Conservation (phyloP, 768 basidiomycete species). For the Boletales sp. region DNA sequence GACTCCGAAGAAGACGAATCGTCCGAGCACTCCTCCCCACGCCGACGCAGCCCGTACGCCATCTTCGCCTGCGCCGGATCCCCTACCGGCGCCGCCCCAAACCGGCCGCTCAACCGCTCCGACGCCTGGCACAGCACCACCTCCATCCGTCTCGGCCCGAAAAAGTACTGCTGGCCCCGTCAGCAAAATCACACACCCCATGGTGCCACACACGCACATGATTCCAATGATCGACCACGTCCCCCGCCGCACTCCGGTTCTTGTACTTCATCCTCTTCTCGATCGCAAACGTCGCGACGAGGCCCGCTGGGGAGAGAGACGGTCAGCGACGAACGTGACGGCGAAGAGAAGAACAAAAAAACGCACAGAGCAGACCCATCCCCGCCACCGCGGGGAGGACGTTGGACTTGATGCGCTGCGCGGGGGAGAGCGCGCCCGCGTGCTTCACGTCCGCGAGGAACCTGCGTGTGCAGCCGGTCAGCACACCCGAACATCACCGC, state of each 20-base stretch:
- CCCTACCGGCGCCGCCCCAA: conserved; percentile 18
- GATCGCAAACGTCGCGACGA: conserved; percentile 13
- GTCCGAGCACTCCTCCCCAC: background rate
- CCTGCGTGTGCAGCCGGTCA: conserved; percentile 18
- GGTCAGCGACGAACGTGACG: too few species aligned
- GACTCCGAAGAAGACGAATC: background rate
- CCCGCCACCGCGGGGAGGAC: conserved; percentile 31
- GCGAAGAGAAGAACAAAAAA: background rate
- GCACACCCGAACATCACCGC: too few species aligned
- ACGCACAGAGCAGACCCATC: conserved; percentile 23
- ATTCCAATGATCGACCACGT: conserved; percentile 49
- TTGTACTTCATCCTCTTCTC: conserved; percentile 29
- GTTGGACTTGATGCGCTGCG: conserved; percentile 32
- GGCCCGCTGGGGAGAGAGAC: conserved; percentile 9
- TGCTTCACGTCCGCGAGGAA: conserved; percentile 39
- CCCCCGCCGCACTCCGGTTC: conserved; percentile 38
- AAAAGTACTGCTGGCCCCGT: conserved; percentile 39
- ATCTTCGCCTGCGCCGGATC: conserved; percentile 19
- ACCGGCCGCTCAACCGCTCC: conserved; percentile 26
- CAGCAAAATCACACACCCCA: background rate
- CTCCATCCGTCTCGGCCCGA: conserved; percentile 44
- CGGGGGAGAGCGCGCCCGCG: conserved; percentile 31
- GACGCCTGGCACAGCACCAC: conserved; percentile 34
- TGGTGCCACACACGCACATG: conserved; percentile 22
- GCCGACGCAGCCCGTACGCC: conserved; percentile 16